Evolutionary conservation across 2,329 filamentous ascomycete species (phyloP), one percentile per base, ranked within the genome.

Genomic region (Aspergillus aculeatinus): DNA sequence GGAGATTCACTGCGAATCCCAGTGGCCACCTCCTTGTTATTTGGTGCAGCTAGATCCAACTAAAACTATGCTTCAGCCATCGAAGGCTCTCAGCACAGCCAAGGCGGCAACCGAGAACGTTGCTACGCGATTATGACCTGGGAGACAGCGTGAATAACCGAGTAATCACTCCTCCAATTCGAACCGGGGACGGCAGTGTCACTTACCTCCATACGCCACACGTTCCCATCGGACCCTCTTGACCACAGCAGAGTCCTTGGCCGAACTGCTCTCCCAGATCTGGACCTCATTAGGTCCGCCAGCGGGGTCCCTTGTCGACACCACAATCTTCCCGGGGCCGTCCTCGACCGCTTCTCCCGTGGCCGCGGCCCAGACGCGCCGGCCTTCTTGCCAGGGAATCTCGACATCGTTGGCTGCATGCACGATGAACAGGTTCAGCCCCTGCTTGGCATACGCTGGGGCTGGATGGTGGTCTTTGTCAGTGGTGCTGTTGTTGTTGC

Each of bases 351-450:
- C 42, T 47, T 70, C 70, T 9, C 73, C 74, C 0, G 72, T 76
- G 10, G 76, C 75, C 48, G 73, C 70, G 19, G 69, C 65, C 76
- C 77, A 81, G 21, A 76, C 74, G 9, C 68, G 68, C 29, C 70
- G 70, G 4, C 77, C 78, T 63, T 80, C 76, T 21, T 70, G 82
- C 78, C 86, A 94, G 0, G 90, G 87, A 61, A 98, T 96, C 67
- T 96, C 91, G 60, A 80, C 79, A 72, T 98, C 94, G 69, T 96
- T 86, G 57, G 84, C 83, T 16, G 92, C 90, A 68, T 97, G 94
- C 2, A 98, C 78, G 48, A 97, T 79, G 48, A 85, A 87, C 21
- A 97, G 77, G 23, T 87, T 82, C 10, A 95, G 64, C 63, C 69
- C 68, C 79, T 79, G 62, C 65, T 80, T 63, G 77, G 83, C 48